A percentile compares a stretch with the other conserved stretches of the same genome.
Evolutionary conservation across 1,284 basidiomycete species (phyloP).

Genomic region (Sporisorium graminicola): DNA sequence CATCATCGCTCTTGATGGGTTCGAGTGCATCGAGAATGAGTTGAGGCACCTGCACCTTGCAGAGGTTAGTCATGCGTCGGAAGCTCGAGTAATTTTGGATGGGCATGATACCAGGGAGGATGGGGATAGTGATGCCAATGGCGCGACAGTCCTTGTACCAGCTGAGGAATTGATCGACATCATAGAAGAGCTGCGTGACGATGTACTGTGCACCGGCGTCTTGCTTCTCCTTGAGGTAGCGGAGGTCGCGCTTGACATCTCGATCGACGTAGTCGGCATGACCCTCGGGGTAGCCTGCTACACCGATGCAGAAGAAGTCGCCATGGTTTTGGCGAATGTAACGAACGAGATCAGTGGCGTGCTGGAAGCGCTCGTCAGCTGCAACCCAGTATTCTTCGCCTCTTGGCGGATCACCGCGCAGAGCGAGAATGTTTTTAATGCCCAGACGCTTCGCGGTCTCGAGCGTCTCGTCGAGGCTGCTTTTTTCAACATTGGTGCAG

Average conservation of each 20-base stretch:
- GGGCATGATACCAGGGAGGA: conserved; percentile 97
- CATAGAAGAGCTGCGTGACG: conserved; percentile 97
- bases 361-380: conserved; percentile 85
- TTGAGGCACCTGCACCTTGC: conserved; percentile 83
- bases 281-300: conserved; percentile 94
- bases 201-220: conserved; percentile 96
- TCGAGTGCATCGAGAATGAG: conserved; percentile 79
- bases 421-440: conserved; percentile 89
- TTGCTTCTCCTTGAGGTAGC: conserved; percentile 86
- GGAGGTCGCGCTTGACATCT: conserved; percentile 79
- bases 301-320: conserved; percentile 89
- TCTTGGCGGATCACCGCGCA: conserved; percentile 87
- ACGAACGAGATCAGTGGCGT: conserved; percentile 87
- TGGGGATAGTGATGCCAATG: conserved; percentile 86
- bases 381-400: conserved; percentile 93
- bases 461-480: conserved; percentile 80
- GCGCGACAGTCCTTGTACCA: conserved; percentile 56
- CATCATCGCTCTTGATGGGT: conserved; percentile 81
- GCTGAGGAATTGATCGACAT: conserved; percentile 75
- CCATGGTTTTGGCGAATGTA: conserved; percentile 91
- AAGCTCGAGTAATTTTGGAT: conserved; percentile 97
- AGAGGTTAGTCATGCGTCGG: conserved; percentile 87
- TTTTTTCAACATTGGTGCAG: conserved; percentile 91
- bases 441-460: conserved; percentile 84
- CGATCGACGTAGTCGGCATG: conserved; percentile 77